Base-by-base conservation (phyloP, 148 eudicot species). In the Amaranthus hypochondriacus region DNA sequence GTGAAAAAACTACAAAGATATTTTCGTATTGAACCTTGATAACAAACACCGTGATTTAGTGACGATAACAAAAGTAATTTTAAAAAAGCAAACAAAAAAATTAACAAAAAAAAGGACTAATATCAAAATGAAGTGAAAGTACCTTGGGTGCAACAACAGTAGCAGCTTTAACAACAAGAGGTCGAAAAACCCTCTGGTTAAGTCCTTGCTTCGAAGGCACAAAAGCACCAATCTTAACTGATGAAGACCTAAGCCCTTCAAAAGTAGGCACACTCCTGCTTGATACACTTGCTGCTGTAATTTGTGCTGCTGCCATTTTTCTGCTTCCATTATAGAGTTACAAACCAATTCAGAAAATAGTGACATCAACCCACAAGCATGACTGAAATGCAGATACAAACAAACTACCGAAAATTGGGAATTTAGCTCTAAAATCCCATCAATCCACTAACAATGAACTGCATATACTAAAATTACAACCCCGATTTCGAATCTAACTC, bases 111-210 rank as follows among this genome's bases (percentile, higher is more conserved):
- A 70, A 4, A 42, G 55, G 48, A 42, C 1, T 44, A 9, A 68
- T 0, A 53, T 54, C 9, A 56, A 49, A 28, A 7, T 50, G 13
- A 68, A 6, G 13, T 13, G 12, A 73, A 59, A 62, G 65, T 75
- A 90, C 98, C 95, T 89, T 93, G 4, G 97, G 95, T 5, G 98
- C 89, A 85, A 93, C 92, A 76, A 80, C 85, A 73, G 94, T 91
- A 44, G 95, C 94, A 68, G 97, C 94, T 83, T 87, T 93, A 76
- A 93, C 94, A 76, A 84, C 82, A 74, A 91, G 85, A 50, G 90
- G 84, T 63, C 85, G 83, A 69, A 84, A 86, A 8, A 79, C 78
- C 84, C 92, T 83, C 59, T 79, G 82, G 28, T 69, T 78, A n/a
- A 83, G 76, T n/a, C 84, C 85, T 58, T 76, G 86, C 70, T 67